phyloP scores from a whole-genome alignment of 2,329 filamentous ascomycete genomes.

The Diplocarpon rosae region DNA sequence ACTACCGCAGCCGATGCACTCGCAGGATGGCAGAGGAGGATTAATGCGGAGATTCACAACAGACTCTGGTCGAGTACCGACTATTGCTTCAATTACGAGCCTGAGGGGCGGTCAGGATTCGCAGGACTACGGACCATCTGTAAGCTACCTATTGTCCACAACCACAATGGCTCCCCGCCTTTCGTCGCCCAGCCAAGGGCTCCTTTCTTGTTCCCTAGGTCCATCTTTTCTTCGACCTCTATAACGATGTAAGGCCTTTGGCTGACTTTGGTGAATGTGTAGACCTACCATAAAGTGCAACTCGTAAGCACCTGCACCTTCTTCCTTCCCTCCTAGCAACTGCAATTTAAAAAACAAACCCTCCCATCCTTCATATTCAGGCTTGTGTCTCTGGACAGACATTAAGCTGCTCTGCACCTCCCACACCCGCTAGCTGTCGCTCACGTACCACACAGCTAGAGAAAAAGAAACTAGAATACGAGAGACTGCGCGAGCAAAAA shows the following conservation, averaged over 20 bases:
- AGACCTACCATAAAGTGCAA: slow-evolving; percentile 64
- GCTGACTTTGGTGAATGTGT: slow-evolving; percentile 13
- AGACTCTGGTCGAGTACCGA: slow-evolving; percentile 74
- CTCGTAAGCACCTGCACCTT: slow-evolving; percentile 45
- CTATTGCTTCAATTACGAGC: slow-evolving; percentile 39
- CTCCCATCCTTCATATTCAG: no score
- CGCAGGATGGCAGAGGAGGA: slow-evolving; percentile 61
- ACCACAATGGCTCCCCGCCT: slow-evolving; percentile 6
- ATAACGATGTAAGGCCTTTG: slow-evolving; percentile 6
- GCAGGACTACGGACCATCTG: slow-evolving; percentile 27
- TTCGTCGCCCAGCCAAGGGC: not conserved
- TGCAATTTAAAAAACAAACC: not conserved
- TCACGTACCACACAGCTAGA: slow-evolving; percentile 57
- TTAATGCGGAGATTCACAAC: slow-evolving; percentile 91
- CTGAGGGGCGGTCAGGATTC: slow-evolving; percentile 23
- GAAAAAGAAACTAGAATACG: slow-evolving; percentile 88
- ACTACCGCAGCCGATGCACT: slow-evolving; percentile 43
- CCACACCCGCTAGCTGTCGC: slow-evolving; percentile 13
- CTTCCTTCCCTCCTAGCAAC: slow-evolving; percentile 1
- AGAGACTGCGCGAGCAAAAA: slow-evolving; percentile 80
- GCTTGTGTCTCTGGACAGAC: no score
- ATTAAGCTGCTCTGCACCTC: not conserved
- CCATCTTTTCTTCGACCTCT: no score
- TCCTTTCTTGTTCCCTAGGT: no score
- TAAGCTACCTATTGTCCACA: slow-evolving; percentile 19